phyloP scores from a whole-genome alignment of 768 basidiomycete genomes.

The Pleurotus ostreatus region DNA sequence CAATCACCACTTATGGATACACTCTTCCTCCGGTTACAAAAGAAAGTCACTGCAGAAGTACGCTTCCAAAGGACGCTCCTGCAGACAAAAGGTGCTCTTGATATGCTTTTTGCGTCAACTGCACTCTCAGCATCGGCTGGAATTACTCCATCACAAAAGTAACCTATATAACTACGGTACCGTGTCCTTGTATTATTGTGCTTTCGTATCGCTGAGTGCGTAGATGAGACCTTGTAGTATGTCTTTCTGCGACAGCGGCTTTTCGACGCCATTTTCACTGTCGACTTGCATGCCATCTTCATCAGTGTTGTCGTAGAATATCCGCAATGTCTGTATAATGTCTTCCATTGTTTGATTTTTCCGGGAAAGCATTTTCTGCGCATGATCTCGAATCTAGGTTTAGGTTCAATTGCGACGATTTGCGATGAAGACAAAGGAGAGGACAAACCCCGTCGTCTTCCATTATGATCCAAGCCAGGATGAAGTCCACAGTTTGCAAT shows the following conservation, averaged over 20 bases:
- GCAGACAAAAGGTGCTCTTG: constrained; percentile 80
- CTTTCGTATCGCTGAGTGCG: constrained; percentile 39
- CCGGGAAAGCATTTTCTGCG: constrained; percentile 69
- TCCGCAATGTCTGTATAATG: constrained; percentile 65
- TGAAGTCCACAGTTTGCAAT: constrained; percentile 89
- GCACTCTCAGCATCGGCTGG: constrained; percentile 13
- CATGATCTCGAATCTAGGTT: constrained; percentile 71
- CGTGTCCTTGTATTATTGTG: constrained; percentile 5
- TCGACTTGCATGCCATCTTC: constrained; percentile 29
- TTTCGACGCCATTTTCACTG: constrained; percentile 27
- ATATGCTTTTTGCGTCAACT: constrained; percentile 79
- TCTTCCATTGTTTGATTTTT: constrained; percentile 68
- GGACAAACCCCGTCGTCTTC: constrained; percentile 92
- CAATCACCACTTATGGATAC: constrained; percentile 91
- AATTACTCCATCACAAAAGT: constrained; percentile 1
- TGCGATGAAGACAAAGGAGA: background rate
- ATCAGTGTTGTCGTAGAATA: constrained; percentile 73
- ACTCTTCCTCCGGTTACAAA: constrained; percentile 74
- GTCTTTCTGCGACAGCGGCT: constrained; percentile 54
- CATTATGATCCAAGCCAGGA: constrained; percentile 93
- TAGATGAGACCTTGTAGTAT: constrained; percentile 67
- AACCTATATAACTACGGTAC: background rate
- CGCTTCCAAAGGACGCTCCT: constrained; percentile 84
- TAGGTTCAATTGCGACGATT: background rate
- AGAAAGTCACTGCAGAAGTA: constrained; percentile 82